Evolutionary conservation across 306 rosid species (phyloP).

Genomic region (Quercus wislizeni): DNA sequence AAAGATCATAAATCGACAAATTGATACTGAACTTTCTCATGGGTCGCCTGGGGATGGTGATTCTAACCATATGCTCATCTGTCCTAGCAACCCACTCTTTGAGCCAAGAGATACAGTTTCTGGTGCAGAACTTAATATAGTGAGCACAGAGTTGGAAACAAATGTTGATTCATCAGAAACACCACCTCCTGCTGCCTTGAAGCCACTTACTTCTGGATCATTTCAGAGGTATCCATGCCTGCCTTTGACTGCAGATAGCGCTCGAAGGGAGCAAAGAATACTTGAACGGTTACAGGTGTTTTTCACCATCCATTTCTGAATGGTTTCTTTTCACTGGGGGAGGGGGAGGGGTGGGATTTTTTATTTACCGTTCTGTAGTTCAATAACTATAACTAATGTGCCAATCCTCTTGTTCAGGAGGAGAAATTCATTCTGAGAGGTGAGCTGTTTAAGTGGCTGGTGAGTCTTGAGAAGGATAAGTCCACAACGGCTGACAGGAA

Average conservation of each 20-base stretch:
- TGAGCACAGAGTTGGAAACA: slow-evolving; percentile 35
- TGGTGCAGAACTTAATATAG: slow-evolving; percentile 29
- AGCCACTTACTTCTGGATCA: slow-evolving; percentile 36
- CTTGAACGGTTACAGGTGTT: slow-evolving; percentile 76
- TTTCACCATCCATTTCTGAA: slow-evolving; percentile 18
- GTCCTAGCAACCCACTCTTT: slow-evolving; percentile 26
- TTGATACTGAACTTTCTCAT: slow-evolving; percentile 31
- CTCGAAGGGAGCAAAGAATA: slow-evolving; percentile 72
- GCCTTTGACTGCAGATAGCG: slow-evolving; percentile 44
- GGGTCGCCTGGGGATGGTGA: slow-evolving; percentile 35
- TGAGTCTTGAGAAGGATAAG: slow-evolving; percentile 71
- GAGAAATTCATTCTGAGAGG: slow-evolving; percentile 74
- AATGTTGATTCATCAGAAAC: slow-evolving; percentile 25
- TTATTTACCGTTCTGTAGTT: slow-evolving; percentile 15
- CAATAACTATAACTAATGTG: slow-evolving; percentile 5
- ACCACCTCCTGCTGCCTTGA: slow-evolving; percentile 34
- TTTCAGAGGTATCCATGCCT: slow-evolving; percentile 44
- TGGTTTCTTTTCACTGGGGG: not conserved
- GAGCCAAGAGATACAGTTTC: slow-evolving; percentile 32
- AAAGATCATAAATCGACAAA: slow-evolving; percentile 29
- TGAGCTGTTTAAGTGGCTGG: slow-evolving; percentile 74
- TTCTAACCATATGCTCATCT: slow-evolving; percentile 17
- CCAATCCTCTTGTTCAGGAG: slow-evolving; percentile 40
- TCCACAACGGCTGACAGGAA: slow-evolving; percentile 59
- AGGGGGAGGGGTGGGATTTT: not conserved